Percentiles rank a stretch among this genome's conserved stretches.
Conservation (phyloP, 2,329 filamentous ascomycete genomes). For the Cladosporium halotolerans region DNA sequence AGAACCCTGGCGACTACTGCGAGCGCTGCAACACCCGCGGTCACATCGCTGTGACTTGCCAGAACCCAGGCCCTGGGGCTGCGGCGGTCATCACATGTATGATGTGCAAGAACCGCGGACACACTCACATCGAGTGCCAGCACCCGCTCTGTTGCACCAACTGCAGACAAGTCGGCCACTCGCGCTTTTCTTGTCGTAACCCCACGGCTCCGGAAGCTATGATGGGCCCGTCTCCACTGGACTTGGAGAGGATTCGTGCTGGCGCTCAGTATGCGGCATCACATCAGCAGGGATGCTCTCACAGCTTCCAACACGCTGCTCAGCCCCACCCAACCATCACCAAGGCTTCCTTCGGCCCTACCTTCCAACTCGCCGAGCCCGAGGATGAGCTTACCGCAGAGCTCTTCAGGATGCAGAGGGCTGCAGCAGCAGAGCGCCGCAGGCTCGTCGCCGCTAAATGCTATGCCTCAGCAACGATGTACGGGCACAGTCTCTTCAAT, state of each 20-base stretch:
- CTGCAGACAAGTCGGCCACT: neutral
- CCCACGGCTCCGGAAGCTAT: neutral
- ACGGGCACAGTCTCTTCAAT: neutral
- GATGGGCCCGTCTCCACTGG: neutral
- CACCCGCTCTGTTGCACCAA: neutral
- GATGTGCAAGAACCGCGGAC: neutral
- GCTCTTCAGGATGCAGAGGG: neutral
- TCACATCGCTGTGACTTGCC: neutral
- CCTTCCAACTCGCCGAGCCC: neutral
- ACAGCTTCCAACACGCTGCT: too few relatives aligned
- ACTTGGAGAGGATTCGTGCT: neutral
- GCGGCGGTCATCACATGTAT: neutral
- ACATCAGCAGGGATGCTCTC: too few relatives aligned
- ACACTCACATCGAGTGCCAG: neutral
- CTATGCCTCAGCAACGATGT: neutral
- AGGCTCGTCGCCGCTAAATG: neutral
- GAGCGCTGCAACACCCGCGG: slow-evolving; percentile 1
- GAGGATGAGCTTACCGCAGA: neutral
- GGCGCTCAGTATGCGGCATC: too few relatives aligned
- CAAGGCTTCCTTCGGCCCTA: neutral
- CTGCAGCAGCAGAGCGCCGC: neutral
- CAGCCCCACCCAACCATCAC: neutral
- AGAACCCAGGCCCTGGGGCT: neutral
- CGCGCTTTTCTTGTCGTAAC: neutral
- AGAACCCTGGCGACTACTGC: neutral